Percentiles rank a stretch among this genome's conserved stretches.
Evolutionary conservation across 495 filamentous ascomycete genomes (phyloP).

Genomic region (Tetracladium setigerum): DNA sequence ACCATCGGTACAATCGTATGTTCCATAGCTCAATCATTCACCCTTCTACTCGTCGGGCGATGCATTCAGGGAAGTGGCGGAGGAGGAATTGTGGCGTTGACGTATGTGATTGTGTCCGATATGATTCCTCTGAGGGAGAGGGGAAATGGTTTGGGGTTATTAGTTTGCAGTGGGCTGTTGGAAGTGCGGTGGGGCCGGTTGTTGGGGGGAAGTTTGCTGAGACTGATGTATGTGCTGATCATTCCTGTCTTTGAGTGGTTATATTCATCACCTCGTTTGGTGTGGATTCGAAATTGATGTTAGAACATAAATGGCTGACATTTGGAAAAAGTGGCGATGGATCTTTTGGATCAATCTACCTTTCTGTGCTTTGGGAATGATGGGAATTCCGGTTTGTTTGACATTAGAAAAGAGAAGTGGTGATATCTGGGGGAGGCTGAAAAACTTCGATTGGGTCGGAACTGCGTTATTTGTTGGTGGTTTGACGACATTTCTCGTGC

Average conservation of each 20-base stretch:
- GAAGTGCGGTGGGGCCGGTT: conserved; percentile 58
- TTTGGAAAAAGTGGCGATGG: conserved; percentile 41
- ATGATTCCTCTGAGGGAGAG: conserved; percentile 44
- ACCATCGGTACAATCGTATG: conserved; percentile 49
- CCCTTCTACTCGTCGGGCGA: conserved; percentile 36
- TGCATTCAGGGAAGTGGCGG: conserved; percentile 62
- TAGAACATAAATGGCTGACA: no score
- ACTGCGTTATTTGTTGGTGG: conserved; percentile 42
- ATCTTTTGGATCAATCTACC: conserved; percentile 38
- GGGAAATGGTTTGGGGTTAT: conserved; percentile 26
- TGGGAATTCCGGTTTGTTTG: conserved; percentile 29
- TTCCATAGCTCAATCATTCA: conserved; percentile 49
- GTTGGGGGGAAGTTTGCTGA: conserved; percentile 63
- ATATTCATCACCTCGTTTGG: no score
- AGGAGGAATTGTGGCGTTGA: conserved; percentile 56
- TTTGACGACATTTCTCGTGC: conserved; percentile 37
- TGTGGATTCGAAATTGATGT: no score
- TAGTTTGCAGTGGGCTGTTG: conserved; percentile 50
- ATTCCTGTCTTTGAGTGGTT: no score
- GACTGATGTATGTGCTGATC: conserved; percentile 23
- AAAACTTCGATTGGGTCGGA: conserved; percentile 51
- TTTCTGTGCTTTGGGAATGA: conserved; percentile 26
- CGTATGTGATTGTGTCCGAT: conserved; percentile 57
- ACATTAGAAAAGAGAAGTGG: conserved; percentile 18
- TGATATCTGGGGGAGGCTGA: conserved; percentile 32